A percentile compares a stretch with the other conserved stretches of the same genome.
phyloP scores from a whole-genome alignment of 306 rosid genomes.

The Cucurbita argyrosperma region DNA sequence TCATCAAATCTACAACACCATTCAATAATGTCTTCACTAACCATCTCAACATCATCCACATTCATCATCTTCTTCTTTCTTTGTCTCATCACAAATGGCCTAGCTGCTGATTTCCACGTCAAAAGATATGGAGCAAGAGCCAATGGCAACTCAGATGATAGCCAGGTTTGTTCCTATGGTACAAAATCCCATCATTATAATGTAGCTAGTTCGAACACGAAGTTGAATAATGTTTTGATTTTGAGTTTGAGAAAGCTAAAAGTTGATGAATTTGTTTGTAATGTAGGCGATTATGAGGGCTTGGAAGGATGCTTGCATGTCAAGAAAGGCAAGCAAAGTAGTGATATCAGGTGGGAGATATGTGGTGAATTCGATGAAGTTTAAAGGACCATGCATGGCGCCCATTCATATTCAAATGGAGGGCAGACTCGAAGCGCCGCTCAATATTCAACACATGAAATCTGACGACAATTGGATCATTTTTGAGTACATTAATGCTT shows the following conservation, averaged over 20 bases:
- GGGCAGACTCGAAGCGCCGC: slow-evolving; percentile 23
- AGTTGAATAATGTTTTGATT: no score
- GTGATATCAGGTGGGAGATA: slow-evolving; percentile 11
- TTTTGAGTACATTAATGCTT: slow-evolving; percentile 2
- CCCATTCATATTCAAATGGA: slow-evolving; percentile 20
- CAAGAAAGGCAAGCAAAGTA: slow-evolving; percentile 10
- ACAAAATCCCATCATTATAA: neutral
- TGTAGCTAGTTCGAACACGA: neutral
- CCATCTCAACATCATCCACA: neutral
- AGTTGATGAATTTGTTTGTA: neutral
- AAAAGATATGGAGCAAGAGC: slow-evolving; percentile 22
- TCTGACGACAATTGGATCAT: slow-evolving; percentile 16
- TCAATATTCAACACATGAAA: neutral
- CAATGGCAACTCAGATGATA: slow-evolving; percentile 18
- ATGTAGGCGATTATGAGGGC: slow-evolving; percentile 17
- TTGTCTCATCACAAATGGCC: neutral
- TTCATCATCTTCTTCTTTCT: slow-evolving; percentile 4
- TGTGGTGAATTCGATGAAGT: neutral
- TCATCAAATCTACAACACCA: neutral
- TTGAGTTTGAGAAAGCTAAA: neutral
- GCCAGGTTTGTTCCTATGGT: slow-evolving; percentile 2
- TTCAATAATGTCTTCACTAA: neutral
- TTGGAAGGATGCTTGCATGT: slow-evolving; percentile 27
- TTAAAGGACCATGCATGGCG: slow-evolving; percentile 32
- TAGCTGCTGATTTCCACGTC: slow-evolving; percentile 15